Percentiles rank a stretch among this genome's conserved stretches.
These are phyloP conservation scores for Hyaloperonospora arabidopsidis DNA, from an alignment of 352 stramenopile genomes.

Conservation along the genomic window DNA sequence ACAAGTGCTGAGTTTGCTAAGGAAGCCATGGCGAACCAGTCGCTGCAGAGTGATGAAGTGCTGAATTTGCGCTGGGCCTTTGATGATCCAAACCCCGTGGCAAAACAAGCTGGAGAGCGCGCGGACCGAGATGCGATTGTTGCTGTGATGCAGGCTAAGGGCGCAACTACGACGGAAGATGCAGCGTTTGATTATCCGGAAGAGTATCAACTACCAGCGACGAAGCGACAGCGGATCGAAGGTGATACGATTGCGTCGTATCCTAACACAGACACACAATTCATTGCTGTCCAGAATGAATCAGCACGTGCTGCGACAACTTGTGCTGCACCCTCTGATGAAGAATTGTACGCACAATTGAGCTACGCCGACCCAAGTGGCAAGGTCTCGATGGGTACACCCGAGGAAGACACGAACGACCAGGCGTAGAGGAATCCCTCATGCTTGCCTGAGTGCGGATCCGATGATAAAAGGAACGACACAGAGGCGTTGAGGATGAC, in stretches of 20 bases:
- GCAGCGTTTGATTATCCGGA: slow-evolving; percentile 75
- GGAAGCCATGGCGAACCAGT: slow-evolving; percentile 88
- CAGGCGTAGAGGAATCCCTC: slow-evolving; percentile 4
- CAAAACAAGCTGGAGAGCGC: slow-evolving; percentile 77
- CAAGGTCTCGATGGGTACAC: slow-evolving; percentile 16
- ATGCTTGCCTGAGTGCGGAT: too few species aligned
- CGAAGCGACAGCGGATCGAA: slow-evolving; percentile 64
- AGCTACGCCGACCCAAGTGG: slow-evolving; percentile 50
- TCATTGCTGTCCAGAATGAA: slow-evolving; percentile 6
- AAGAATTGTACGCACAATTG: slow-evolving; percentile 41
- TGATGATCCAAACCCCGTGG: slow-evolving; percentile 91
- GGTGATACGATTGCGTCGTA: slow-evolving; percentile 60
- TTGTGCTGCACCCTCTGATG: slow-evolving; percentile 12
- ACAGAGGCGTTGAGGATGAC: too few species aligned
- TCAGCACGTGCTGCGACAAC: background rate
- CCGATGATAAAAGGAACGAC: too few species aligned
- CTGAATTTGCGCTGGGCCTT: slow-evolving; percentile 90
- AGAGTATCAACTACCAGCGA: slow-evolving; percentile 62
- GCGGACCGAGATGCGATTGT: slow-evolving; percentile 86
- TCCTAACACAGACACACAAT: slow-evolving; percentile 65
- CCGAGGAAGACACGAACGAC: slow-evolving; percentile 13
- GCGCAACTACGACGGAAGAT: slow-evolving; percentile 41
- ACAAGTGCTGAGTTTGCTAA: slow-evolving; percentile 80
- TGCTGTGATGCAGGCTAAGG: slow-evolving; percentile 70
- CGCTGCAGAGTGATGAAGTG: slow-evolving; percentile 80